phyloP scores from a whole-genome alignment of 2,329 filamentous ascomycete species.

The Curvularia spicifera region DNA sequence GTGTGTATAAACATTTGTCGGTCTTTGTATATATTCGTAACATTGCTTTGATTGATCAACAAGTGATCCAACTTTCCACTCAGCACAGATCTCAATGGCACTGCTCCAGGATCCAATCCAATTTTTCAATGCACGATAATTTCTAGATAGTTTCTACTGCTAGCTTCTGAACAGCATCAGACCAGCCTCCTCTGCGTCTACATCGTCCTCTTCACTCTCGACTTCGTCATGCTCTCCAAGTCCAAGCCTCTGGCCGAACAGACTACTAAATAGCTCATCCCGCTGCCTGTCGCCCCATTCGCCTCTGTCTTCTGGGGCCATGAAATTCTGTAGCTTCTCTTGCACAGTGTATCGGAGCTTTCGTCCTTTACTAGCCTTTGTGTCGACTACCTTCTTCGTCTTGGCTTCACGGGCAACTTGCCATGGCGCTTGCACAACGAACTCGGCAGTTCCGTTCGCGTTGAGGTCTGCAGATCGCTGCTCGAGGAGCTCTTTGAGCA shows the following conservation, averaged over 20 bases:
- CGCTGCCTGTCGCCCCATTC: conserved; percentile 81
- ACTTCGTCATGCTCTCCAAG: conserved; percentile 53
- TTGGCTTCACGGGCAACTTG: conserved; percentile 77
- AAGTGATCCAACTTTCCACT: background rate
- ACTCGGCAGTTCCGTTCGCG: conserved; percentile 54
- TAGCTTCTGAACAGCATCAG: conserved; percentile 50
- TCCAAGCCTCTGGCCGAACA: conserved; percentile 56
- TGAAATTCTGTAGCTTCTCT: conserved; percentile 97
- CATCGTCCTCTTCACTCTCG: conserved; percentile 44
- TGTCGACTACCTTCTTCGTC: conserved; percentile 85
- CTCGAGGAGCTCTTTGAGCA: conserved; percentile 92
- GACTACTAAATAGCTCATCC: conserved; percentile 64
- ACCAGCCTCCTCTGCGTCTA: conserved; percentile 47
- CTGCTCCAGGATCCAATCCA: background rate
- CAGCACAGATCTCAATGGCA: background rate
- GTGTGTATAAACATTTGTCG: background rate
- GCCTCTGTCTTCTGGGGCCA: conserved; percentile 86
- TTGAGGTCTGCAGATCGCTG: conserved; percentile 74
- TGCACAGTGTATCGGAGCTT: conserved; percentile 95
- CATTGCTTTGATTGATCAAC: background rate
- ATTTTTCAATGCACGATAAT: background rate
- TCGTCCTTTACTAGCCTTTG: conserved; percentile 91
- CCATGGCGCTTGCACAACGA: conserved; percentile 57
- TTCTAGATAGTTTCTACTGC: background rate
- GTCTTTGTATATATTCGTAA: background rate